Base-by-base conservation (phyloP, 176 grass and related monocot genomes). In the Puccinellia tenuiflora region DNA sequence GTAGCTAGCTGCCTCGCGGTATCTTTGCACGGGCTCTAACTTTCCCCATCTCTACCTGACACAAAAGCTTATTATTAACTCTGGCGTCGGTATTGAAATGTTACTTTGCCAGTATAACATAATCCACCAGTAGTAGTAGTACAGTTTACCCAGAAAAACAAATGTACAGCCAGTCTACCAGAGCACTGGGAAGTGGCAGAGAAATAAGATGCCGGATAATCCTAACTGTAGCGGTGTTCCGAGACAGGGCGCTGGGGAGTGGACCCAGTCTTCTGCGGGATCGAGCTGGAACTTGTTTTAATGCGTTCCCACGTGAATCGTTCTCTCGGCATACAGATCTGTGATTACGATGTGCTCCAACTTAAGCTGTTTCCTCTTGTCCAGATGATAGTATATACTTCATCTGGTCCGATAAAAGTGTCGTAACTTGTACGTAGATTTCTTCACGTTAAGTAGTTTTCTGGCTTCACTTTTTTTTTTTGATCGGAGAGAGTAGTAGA, bases 221-320 rank as follows among this genome's bases (percentile, higher is more conserved):
- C 17, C 22, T 64, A 71, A 15, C 14, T n/a, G 35, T 68, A n/a
- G 16, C 14, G 12, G 18, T 55, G 21, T 64, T 73, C 37, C 10
- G 18, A 65, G 31, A 40, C 40, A 72, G 63, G 8, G 47, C 31
- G 5, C 75, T 79, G 67, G 10, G 1, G 40, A 54, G 42, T 83
- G 80, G 86, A 52, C 81, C 81, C 25, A 0, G 43, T 12, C n/a
- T 1, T 43, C 5, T 29, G 77, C 56, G 24, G 24, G 17, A 34
- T 43, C 37, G 68, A 61, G 69, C 40, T 64, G 81, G 34, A 29
- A 5, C 7, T 46, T 45, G 40, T 26, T 11, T 30, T 43, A 51
- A 56, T 85, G 73, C 29, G 38, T 33, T 76, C 50, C 70, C 87
- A 89, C 88, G 88, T 89, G 88, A 78, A 35, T 1, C 34, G 12